A percentile compares a stretch with the other conserved stretches of the same genome.
Conservation (phyloP, 2,329 filamentous ascomycete species). For the Parascedosporium putredinis region DNA sequence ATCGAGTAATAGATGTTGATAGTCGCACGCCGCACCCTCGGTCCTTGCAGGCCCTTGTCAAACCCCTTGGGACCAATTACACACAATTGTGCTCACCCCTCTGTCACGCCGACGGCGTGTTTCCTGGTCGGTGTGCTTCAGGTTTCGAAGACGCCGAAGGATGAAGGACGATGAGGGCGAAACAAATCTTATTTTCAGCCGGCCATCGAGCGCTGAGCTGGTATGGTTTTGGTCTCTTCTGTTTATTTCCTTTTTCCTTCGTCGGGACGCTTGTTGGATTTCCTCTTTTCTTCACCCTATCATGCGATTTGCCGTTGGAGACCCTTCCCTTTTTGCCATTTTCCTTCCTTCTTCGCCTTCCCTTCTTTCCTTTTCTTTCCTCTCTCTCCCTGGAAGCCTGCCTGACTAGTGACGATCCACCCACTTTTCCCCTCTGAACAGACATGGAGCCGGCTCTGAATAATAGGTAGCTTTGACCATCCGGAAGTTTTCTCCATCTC, state of each 20-base stretch:
- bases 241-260: no score
- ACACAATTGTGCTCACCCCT: neutral
- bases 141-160: neutral
- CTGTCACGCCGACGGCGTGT: neutral
- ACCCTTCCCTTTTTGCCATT: no score
- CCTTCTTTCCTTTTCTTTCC: neutral
- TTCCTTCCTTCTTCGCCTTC: no score
- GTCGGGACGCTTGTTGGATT: no score
- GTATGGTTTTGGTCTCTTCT: neutral
- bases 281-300: no score
- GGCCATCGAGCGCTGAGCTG: neutral
- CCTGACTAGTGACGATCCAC: neutral
- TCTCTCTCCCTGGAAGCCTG: no score
- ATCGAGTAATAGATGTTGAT: no score
- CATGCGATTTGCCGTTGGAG: no score
- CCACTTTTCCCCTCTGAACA: no score
- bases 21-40: neutral
- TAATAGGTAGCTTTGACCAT: neutral
- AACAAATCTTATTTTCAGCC: neutral
- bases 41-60: neutral
- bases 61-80: neutral
- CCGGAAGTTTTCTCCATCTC: neutral
- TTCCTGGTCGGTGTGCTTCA: neutral
- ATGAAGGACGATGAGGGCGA: neutral
- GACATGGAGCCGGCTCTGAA: no score